Base-by-base conservation (phyloP, 257 asterid species). In the Gynochthodes officinalis region DNA sequence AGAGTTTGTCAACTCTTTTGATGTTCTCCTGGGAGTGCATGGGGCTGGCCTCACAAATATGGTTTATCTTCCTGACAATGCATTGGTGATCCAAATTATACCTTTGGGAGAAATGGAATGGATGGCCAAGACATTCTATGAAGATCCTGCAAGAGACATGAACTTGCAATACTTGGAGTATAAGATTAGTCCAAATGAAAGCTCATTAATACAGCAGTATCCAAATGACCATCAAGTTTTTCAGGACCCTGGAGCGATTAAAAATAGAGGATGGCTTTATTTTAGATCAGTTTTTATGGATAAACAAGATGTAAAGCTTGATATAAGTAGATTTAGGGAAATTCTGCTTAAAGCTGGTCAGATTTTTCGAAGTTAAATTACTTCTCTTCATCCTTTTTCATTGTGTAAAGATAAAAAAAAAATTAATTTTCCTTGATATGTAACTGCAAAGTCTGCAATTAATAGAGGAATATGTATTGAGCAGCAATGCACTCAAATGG, bases 1-100 rank as follows among this genome's bases (percentile, higher is more conserved):
- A 0, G 27, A 64, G 11, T n/a, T 70, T 0, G 83, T 87, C 66
- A 89, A 90, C 69, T 69, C 86, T 6, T 76, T 86, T 52, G 97
- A 89, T 68, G 90, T 84, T 48, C 28, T 90, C 81, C 40, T 86
- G 65, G 96, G 95, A 10, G 87, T 89, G 7, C 97, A 91, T 19
- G 96, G 97, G 33, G 96, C 97, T 10, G 93, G 92, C 1, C 85
- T 91, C 2, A 85, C 92, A 1, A 91, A 91, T 75, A 84, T 91
- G 92, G 86, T 89, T 30, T 91, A 84, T 54, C 79, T 91, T 1
- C 91, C 95, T 0, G 84, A 85, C 43, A 78, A 86, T 1, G 91
- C 96, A 3, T 73, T 86, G 6, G 72, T 88, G 52, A 75, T 89
- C 10, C 96, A 92, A 52, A 84, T 92, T 0, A 69, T 82, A 33